Conservation (phyloP, 2,329 filamentous ascomycete genomes). For the Diaporthe citrichinensis region DNA sequence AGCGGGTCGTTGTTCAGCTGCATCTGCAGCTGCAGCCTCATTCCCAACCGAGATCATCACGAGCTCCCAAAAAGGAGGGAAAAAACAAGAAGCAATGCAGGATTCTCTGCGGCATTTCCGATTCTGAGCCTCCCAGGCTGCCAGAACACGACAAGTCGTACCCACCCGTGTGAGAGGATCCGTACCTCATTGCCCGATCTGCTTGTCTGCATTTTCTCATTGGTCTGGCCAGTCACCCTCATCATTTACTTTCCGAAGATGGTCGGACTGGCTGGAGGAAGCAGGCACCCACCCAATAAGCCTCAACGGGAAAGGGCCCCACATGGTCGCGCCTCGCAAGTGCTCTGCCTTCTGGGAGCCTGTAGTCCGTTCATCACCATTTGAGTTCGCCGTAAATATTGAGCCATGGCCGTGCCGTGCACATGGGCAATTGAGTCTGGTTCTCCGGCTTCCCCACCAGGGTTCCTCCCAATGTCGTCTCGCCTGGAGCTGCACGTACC, state of each 20-base stretch:
- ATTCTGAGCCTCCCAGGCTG: not conserved
- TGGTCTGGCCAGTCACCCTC: not conserved
- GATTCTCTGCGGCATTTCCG: not conserved
- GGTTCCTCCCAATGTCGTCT: not conserved
- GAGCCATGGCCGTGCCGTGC: not conserved
- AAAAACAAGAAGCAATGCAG: not conserved
- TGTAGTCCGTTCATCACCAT: not conserved
- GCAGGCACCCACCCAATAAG: not conserved
- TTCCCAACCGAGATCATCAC: not conserved
- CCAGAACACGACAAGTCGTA: not conserved
- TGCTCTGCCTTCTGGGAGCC: not conserved
- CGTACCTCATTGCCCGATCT: no score
- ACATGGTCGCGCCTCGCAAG: conserved; percentile 1
- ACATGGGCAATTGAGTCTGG: not conserved
- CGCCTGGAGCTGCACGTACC: not conserved
- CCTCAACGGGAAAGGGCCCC: not conserved
- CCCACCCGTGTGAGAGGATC: not conserved
- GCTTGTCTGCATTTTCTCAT: not conserved
- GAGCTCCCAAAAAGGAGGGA: not conserved
- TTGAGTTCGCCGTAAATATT: not conserved
- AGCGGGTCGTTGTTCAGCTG: conserved; percentile 13
- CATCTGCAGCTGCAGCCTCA: conserved; percentile 19
- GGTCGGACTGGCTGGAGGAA: not conserved
- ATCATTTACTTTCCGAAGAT: conserved; percentile 17
- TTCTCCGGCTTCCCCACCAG: not conserved